Evolutionary conservation across 2,329 filamentous ascomycete species (phyloP).

Genomic region (Arthrobotrys megalospora): DNA sequence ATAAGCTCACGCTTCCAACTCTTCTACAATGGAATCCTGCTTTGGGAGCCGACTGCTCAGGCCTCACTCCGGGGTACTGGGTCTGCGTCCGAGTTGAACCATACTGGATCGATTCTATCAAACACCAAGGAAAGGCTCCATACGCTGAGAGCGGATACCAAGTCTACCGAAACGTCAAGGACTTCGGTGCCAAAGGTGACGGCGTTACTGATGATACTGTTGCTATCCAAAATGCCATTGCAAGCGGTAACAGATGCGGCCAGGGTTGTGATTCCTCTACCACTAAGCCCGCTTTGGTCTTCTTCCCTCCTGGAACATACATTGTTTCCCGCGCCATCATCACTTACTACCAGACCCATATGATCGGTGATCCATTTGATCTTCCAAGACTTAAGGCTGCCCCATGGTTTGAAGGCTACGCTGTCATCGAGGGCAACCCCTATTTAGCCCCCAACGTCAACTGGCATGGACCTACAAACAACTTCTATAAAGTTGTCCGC

Average conservation of each 20-base stretch:
- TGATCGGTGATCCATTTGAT: conserved; percentile 78
- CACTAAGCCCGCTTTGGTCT: conserved; percentile 86
- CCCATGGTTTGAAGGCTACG: conserved; percentile 83
- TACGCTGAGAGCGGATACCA: conserved; percentile 42
- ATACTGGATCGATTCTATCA: conserved; percentile 51
- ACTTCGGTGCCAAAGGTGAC: conserved; percentile 57
- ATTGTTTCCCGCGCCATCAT: conserved; percentile 83
- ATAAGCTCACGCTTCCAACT: conserved; percentile 22
- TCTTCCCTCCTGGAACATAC: conserved; percentile 89
- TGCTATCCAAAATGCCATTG: conserved; percentile 83
- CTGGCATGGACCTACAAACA: conserved; percentile 84
- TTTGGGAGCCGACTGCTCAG: conserved; percentile 30
- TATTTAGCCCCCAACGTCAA: conserved; percentile 79
- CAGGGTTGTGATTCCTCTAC: conserved; percentile 86
- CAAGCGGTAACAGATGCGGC: conserved; percentile 82
- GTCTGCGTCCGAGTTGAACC: conserved; percentile 20
- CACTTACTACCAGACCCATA: conserved; percentile 93
- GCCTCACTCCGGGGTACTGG: conserved; percentile 2
- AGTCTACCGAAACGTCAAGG: conserved; percentile 58
- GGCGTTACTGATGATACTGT: conserved; percentile 81
- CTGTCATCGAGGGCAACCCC: conserved; percentile 88
- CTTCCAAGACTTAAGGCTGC: conserved; percentile 79
- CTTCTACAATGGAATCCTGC: conserved; percentile 42
- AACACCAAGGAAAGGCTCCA: conserved; percentile 50
- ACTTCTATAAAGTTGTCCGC: conserved; percentile 86